Base-by-base conservation (phyloP, 257 asterid species). In the Ehretia macrophylla region DNA sequence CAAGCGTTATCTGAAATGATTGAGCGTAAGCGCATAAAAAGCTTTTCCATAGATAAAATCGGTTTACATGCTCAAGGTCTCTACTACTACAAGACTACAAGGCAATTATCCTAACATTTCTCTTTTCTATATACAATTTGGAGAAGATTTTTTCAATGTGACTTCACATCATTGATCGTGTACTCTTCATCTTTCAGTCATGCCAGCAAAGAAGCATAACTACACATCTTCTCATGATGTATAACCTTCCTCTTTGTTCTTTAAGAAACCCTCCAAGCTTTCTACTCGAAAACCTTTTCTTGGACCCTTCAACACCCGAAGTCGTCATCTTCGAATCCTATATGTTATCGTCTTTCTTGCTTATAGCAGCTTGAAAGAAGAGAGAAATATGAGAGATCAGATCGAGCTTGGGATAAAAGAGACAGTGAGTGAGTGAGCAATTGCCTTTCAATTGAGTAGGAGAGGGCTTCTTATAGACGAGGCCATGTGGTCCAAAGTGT, bases 161-260 rank as follows among this genome's bases (percentile, higher is more conserved):
- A 27, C 35, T 27, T 27, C 35, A 27, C n/a, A n/a, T n/a, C n/a
- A n/a, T n/a, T n/a, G n/a, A n/a, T n/a, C n/a, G n/a, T n/a, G n/a
- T n/a, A n/a, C n/a, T n/a, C n/a, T n/a, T n/a, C n/a, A n/a, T n/a
- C n/a, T n/a, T n/a, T 79, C 56, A 86, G 20, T 87, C 94, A 46
- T 79, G 85, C 96, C 94, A 87, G 60, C 94, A 87, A 27, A 87
- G 80, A 56, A 87, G 91, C 91, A 85, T 85, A 14, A 82, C 84
- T 4, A 85, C 94, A 47, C 96, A 87, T 82, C 91, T 87, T 72
- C 86, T 67, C 53, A 81, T 35, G 5, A 87, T 87, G 63, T 87
- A 85, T 45, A 85, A 72, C 66, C 87, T 80, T 50, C 86, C 96
- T 71, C 87, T 81, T 17, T 82, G 91, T 65, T 87, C 80, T 55